phyloP scores from a whole-genome alignment of 1,284 basidiomycete species.

The Malassezia brasiliensis region DNA sequence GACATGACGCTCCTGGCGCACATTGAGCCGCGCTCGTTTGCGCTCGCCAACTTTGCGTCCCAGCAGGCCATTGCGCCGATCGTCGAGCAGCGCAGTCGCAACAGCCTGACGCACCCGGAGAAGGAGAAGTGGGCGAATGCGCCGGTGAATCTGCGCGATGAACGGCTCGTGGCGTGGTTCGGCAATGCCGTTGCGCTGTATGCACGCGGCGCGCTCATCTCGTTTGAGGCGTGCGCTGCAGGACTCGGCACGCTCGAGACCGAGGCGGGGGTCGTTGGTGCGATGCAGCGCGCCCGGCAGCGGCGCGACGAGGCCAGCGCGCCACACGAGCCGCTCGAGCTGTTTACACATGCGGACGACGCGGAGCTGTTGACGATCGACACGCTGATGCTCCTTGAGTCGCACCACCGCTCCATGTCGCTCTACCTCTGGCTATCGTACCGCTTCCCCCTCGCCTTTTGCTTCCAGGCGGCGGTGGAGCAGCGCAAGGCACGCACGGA shows the following conservation, averaged over 20 bases:
- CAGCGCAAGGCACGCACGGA: constrained; percentile 62
- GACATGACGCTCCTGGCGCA: constrained; percentile 54
- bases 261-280: constrained; percentile 10
- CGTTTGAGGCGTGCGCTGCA: constrained; percentile 48
- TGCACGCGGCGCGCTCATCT: constrained; percentile 47
- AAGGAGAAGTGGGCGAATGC: constrained; percentile 52
- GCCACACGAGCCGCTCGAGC: constrained; percentile 15
- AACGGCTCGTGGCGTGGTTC: constrained; percentile 48
- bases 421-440: constrained; percentile 79
- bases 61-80: constrained; percentile 46
- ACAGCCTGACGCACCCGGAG: constrained; percentile 54
- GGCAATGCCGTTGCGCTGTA: constrained; percentile 48
- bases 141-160: constrained; percentile 53
- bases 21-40: constrained; percentile 53
- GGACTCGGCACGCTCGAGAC: constrained; percentile 50
- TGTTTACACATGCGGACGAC: constrained; percentile 12
- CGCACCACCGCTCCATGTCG: constrained; percentile 68
- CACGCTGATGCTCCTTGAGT: constrained; percentile 59
- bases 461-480: constrained; percentile 55
- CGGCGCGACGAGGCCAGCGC: constrained; percentile 1
- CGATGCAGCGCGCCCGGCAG: not conserved
- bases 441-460: constrained; percentile 66
- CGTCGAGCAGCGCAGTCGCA: constrained; percentile 49
- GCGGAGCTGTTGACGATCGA: constrained; percentile 29
- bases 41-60: constrained; percentile 48